phyloP scores from a whole-genome alignment of 169 alveolate species.

The Eimeria acervulina region DNA sequence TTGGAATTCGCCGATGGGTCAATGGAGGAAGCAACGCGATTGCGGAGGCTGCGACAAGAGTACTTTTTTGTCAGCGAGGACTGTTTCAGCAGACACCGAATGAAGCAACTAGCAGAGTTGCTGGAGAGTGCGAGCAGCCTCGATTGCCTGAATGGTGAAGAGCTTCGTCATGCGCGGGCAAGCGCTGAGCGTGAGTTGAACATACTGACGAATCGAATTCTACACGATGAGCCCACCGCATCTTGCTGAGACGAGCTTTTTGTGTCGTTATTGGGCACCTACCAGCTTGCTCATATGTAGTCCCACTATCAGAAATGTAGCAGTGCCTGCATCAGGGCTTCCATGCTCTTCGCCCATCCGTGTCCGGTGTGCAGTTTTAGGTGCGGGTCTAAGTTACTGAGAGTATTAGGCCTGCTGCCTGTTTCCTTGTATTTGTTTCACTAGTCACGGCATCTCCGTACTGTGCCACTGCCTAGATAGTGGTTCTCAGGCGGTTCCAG shows the following conservation, averaged over 20 bases:
- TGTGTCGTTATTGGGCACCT: neutral
- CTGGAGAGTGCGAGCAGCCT: conserved; percentile 17
- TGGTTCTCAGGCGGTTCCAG: neutral
- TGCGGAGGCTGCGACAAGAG: conserved; percentile 49
- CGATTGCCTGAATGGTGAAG: conserved; percentile 46
- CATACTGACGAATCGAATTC: neutral
- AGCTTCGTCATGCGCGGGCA: conserved; percentile 3
- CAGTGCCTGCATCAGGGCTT: neutral
- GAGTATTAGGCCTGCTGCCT: neutral
- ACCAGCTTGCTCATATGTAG: neutral
- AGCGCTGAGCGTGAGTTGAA: conserved; percentile 20
- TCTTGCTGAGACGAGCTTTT: neutral
- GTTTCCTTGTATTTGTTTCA: neutral
- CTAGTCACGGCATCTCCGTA: neutral
- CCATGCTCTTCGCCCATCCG: neutral
- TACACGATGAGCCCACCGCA: neutral
- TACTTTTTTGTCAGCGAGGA: conserved; percentile 60
- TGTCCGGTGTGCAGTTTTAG: neutral
- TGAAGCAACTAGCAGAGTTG: conserved; percentile 26
- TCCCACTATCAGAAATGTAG: neutral
- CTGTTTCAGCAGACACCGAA: conserved; percentile 20
- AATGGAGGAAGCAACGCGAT: neutral
- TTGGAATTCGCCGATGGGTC: conserved; percentile 43
- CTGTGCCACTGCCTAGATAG: neutral
- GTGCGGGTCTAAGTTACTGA: neutral